Evolutionary conservation across 345 rosid species (phyloP), one percentile per base, ranked within the genome.

Genomic region (Psidium guajava): DNA sequence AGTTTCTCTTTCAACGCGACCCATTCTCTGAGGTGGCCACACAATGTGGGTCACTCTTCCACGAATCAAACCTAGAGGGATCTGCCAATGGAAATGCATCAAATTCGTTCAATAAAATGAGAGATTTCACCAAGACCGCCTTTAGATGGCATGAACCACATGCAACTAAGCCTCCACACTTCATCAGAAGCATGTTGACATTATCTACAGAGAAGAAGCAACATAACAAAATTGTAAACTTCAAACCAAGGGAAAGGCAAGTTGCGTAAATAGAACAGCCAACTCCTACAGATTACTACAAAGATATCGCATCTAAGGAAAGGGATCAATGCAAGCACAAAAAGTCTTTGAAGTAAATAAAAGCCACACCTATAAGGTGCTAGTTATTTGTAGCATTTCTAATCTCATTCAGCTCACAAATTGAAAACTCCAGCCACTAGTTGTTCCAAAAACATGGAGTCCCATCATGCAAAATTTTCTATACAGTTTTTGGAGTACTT

Each of bases 11-110:
- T 87, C 87, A 24, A 95, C 87, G 53, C 88, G 86, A 77, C 92
- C 89, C 81, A 94, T 55, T 89, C 98, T 91, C 58, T 89, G 90
- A 54, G 98, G 98, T 59, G 99, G 98, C 99, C 98, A 95, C 36
- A 95, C 88, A 2, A 95, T 73, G 87, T 89, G 93, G 44, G 94
- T 92, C 57, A 88, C 95, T 87, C 96, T 91, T 87, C 98, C 99
- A 40, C 86, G 90, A 69, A 93, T 84, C 88, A 94, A 89, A 83
- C 98, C 99, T 89, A 97, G 84, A 75, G 99, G 98, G 83, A 96
- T 91, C 99, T 97, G 94, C 89, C 86, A 82, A 61, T 10, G 85
- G 49, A 84, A 54, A 6, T 53, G 61, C 86, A 42, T 44, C n/a
- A 61, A 87, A 36, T 20, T 3, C 80, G 20, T 69, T 15, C 40